Base-by-base conservation (phyloP, 768 basidiomycete species). In the Hygrocybe punicea region DNA sequence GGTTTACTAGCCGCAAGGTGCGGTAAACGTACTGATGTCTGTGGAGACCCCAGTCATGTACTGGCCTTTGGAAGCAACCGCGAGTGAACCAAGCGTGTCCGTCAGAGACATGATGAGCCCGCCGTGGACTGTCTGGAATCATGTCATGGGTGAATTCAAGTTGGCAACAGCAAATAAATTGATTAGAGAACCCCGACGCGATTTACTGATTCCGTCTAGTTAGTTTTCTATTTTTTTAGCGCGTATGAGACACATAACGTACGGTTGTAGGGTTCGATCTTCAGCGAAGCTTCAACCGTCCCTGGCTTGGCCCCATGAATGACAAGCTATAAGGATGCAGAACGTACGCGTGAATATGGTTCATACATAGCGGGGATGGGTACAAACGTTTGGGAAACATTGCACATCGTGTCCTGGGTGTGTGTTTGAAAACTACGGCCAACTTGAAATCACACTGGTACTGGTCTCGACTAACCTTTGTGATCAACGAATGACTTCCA, bases 1-100 rank as follows among this genome's bases (percentile, higher is more conserved):
- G 8, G 10, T n/a, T 6, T 29, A 9, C 24, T 52, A 23, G 19
- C 11, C 3, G 37, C 17, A 16, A 10, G 16, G 7, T 35, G 16
- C 4, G 29, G 84, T 69, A 19, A 10, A 50, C 49, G 29, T 37
- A 21, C 78, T 85, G 60, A 93, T 83, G 66, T 93, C 91, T 3
- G 89, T 90, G 2, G 89, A 91, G 9, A 93, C 90, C 14, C 91
- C 90, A 0, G 91, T 93, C 90, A 91, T 91, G 64, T 75, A 93
- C 8, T 91, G 85, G 2, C 91, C 91, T 60, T 85, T 85, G 13
- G 85, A 81, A 1, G 90, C 87, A 23, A 93, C 82, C n/a, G 87
- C 90, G 16, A 93, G 80, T 1, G 91, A 92, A 3, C 91, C 91
- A 16, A 93, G 70, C 13, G 90, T 91, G 69, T 93, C 91, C 4